These are phyloP conservation scores for Recurvomyces mirabilis DNA, from an alignment of 495 filamentous ascomycete genomes.

Conservation along the genomic window DNA sequence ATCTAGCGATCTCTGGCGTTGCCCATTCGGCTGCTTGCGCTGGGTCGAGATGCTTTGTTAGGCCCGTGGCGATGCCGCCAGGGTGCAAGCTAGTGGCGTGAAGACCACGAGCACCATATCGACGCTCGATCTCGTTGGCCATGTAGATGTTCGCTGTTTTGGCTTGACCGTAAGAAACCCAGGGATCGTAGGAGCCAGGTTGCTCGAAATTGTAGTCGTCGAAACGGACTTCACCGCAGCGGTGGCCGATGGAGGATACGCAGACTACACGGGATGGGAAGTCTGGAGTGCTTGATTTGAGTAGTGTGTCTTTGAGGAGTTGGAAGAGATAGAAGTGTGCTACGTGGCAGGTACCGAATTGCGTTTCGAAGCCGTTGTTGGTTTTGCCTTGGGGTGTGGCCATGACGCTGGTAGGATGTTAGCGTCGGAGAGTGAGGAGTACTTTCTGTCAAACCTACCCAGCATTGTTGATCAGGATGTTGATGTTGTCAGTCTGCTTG, in stretches of 20 bases:
- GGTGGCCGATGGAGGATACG: constrained; percentile 35
- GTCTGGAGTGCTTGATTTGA: constrained; percentile 29
- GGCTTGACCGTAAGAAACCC: constrained; percentile 25
- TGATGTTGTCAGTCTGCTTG: constrained; percentile 17
- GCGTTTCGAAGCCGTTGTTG: constrained; percentile 37
- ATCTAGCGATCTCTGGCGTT: neutral
- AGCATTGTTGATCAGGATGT: constrained; percentile 28
- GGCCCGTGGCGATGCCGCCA: constrained; percentile 18
- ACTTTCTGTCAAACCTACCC: too few relatives aligned
- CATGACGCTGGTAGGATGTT: constrained; percentile 29
- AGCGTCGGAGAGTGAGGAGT: too few relatives aligned
- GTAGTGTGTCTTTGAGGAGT: constrained; percentile 36
- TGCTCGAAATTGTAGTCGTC: constrained; percentile 32
- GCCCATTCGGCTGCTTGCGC: neutral
- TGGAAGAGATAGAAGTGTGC: constrained; percentile 44
- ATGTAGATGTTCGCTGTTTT: constrained; percentile 27
- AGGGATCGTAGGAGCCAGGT: constrained; percentile 30
- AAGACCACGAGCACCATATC: constrained; percentile 17
- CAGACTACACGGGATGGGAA: constrained; percentile 37
- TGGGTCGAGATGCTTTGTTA: constrained; percentile 7
- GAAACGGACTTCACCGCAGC: constrained; percentile 19
- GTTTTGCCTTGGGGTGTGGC: constrained; percentile 34
- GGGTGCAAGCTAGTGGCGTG: constrained; percentile 20
- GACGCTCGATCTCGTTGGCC: constrained; percentile 25
- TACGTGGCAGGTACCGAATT: constrained; percentile 43